phyloP scores from a whole-genome alignment of 1,284 basidiomycete genomes.

The Cryptococcus sp. region DNA sequence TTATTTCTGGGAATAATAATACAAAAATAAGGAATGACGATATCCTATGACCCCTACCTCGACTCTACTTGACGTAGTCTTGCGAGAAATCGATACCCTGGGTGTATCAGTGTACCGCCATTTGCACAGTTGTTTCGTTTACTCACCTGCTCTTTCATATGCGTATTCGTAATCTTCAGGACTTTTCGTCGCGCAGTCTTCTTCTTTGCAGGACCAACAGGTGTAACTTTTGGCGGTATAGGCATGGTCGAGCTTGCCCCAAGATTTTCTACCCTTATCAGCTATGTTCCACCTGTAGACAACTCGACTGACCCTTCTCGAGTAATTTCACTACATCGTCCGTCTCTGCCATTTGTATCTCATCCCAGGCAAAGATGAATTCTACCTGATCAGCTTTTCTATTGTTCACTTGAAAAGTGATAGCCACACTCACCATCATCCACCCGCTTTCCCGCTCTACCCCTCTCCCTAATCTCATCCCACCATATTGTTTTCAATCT shows the following conservation, averaged over 20 bases:
- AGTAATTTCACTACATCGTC: slow-evolving; percentile 45
- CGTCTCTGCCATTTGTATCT: slow-evolving; percentile 37
- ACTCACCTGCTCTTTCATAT: slow-evolving; percentile 44
- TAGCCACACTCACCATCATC: slow-evolving; percentile 35
- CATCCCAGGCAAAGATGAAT: slow-evolving; percentile 42
- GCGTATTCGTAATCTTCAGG: slow-evolving; percentile 46
- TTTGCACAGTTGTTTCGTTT: not conserved
- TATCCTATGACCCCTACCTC: too few relatives aligned
- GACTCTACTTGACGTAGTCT: slow-evolving; percentile 31
- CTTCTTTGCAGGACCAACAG: slow-evolving; percentile 31
- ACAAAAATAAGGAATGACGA: too few relatives aligned
- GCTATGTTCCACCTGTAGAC: not conserved
- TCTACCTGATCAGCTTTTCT: slow-evolving; percentile 19
- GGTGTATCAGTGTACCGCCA: not conserved
- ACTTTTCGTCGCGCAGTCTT: slow-evolving; percentile 18
- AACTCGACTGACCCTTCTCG: slow-evolving; percentile 10
- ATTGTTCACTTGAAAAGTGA: not conserved
- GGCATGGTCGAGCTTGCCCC: slow-evolving; percentile 24
- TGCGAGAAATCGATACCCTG: slow-evolving; percentile 47
- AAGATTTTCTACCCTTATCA: slow-evolving; percentile 29
- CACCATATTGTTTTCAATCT: slow-evolving; percentile 42
- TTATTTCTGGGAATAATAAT: too few relatives aligned
- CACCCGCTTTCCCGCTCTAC: slow-evolving; percentile 32
- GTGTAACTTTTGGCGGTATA: slow-evolving; percentile 18
- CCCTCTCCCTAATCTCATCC: slow-evolving; percentile 40